These are phyloP conservation scores for Aspergillus tubingensis DNA, from an alignment of 2,329 filamentous ascomycete species.

Conservation along the genomic window DNA sequence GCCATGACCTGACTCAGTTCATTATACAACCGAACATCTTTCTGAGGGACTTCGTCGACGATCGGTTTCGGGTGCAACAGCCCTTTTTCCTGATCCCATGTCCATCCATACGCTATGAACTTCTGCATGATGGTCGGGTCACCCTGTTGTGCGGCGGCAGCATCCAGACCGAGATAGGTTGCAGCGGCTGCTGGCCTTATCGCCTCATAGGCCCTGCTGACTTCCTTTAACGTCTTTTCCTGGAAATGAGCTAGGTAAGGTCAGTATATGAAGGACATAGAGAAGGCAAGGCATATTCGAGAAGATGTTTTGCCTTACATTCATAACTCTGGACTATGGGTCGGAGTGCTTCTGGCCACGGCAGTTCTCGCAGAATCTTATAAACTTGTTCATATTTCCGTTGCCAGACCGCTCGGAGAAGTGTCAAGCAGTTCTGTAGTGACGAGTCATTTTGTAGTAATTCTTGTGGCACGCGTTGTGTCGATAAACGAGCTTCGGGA, in stretches of 20 bases:
- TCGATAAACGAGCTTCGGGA: slow-evolving; percentile 44
- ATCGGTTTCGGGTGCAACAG: slow-evolving; percentile 38
- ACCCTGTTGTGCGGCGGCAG: slow-evolving; percentile 27
- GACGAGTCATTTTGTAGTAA: slow-evolving; percentile 32
- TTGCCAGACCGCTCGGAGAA: slow-evolving; percentile 44
- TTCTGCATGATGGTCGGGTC: slow-evolving; percentile 33
- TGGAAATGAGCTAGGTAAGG: slow-evolving; percentile 37
- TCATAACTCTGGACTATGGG: slow-evolving; percentile 38
- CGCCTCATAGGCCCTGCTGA: slow-evolving; percentile 43
- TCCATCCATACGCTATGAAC: slow-evolving; percentile 41
- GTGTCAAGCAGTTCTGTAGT: slow-evolving; percentile 38
- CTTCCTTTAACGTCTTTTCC: slow-evolving; percentile 40
- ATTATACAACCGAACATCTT: slow-evolving; percentile 22
- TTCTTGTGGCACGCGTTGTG: slow-evolving; percentile 36
- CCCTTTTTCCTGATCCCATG: slow-evolving; percentile 37
- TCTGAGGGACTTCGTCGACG: slow-evolving; percentile 17
- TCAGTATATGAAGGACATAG: not conserved
- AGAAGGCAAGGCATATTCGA: not conserved
- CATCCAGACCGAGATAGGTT: slow-evolving; percentile 39
- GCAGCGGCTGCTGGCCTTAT: slow-evolving; percentile 41
- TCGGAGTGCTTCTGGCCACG: slow-evolving; percentile 38
- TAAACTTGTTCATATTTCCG: slow-evolving; percentile 40
- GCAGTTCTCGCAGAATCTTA: slow-evolving; percentile 32
- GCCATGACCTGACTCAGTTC: slow-evolving; percentile 37
- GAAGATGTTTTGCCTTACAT: slow-evolving; percentile 26